Conservation (phyloP, 176 grass and related monocot genomes). For the Cocos nucifera region DNA sequence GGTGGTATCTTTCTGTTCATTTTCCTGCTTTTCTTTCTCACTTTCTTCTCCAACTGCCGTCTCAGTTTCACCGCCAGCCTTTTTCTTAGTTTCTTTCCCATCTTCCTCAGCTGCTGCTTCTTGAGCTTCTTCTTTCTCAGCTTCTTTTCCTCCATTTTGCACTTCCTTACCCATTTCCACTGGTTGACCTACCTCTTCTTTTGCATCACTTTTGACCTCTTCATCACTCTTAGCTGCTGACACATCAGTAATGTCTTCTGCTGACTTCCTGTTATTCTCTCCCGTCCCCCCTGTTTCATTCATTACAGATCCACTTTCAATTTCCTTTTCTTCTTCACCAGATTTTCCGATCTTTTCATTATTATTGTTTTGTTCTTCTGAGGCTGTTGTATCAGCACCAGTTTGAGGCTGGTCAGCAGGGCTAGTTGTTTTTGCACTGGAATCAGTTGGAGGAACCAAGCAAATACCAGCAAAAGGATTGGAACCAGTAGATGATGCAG, state of each 20-base stretch:
- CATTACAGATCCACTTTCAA: constrained; percentile 18
- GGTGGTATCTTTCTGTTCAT: constrained; percentile 36
- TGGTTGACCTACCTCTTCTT: constrained; percentile 10
- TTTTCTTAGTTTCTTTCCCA: constrained; percentile 15
- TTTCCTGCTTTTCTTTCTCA: constrained; percentile 32
- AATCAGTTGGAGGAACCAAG: constrained; percentile 43
- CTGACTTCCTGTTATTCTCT: constrained; percentile 10
- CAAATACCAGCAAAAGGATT: constrained; percentile 82
- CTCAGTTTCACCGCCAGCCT: constrained; percentile 17
- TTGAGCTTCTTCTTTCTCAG: neutral
- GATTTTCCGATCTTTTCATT: constrained; percentile 17
- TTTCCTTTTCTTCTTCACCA: constrained; percentile 24
- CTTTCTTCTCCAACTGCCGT: constrained; percentile 37
- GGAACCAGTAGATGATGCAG: constrained; percentile 33
- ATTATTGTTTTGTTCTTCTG: constrained; percentile 16
- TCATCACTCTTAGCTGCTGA: neutral
- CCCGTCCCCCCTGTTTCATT: neutral
- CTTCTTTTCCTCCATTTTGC: constrained; percentile 10
- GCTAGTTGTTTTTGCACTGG: constrained; percentile 30
- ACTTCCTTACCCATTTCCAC: constrained; percentile 36
- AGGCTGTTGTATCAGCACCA: constrained; percentile 23
- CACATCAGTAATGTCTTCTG: constrained; percentile 20
- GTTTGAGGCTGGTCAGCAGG: constrained; percentile 25
- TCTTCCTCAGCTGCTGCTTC: constrained; percentile 28
- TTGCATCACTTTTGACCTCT: neutral